phyloP scores from a whole-genome alignment of 768 basidiomycete genomes.

The Galerina marginata region DNA sequence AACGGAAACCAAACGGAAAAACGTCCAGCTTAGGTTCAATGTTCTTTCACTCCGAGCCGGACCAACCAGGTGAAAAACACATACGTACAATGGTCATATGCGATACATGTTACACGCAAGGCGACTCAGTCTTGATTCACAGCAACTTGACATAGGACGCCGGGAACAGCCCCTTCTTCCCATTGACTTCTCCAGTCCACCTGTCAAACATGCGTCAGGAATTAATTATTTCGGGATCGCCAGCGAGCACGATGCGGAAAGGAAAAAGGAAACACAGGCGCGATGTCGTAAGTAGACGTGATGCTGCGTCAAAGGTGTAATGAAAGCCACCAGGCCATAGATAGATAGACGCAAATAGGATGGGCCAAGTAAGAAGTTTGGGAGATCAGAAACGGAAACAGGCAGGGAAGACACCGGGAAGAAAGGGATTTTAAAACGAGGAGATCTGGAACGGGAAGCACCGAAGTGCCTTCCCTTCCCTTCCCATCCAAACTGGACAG shows the following conservation, averaged over 20 bases:
- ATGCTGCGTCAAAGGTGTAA: conserved; percentile 5
- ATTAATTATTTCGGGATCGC: neutral
- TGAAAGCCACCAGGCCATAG: conserved; percentile 3
- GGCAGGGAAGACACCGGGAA: neutral
- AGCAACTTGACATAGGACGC: conserved; percentile 66
- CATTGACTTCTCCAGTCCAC: conserved; percentile 72
- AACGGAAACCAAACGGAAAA: no score
- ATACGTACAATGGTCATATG: neutral
- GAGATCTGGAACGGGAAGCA: conserved; percentile 8
- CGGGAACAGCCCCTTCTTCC: conserved; percentile 64
- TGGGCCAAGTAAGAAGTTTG: neutral
- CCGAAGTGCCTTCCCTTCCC: conserved; percentile 3
- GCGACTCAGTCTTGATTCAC: conserved; percentile 8
- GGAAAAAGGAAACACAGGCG: conserved; percentile 11
- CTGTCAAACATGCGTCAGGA: conserved; percentile 37
- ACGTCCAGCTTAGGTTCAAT: no score
- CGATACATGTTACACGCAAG: no score
- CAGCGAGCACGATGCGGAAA: neutral
- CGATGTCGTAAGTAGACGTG: conserved; percentile 8
- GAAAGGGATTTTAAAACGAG: conserved; percentile 7
- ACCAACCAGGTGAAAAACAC: neutral
- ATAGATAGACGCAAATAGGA: conserved; percentile 1
- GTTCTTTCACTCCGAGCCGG: no score
- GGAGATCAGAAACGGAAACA: neutral
- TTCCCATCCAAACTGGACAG: conserved; percentile 4